These are phyloP conservation scores for Fonsecaea pugnacius DNA, from an alignment of 2,329 filamentous ascomycete genomes.

Conservation along the genomic window DNA sequence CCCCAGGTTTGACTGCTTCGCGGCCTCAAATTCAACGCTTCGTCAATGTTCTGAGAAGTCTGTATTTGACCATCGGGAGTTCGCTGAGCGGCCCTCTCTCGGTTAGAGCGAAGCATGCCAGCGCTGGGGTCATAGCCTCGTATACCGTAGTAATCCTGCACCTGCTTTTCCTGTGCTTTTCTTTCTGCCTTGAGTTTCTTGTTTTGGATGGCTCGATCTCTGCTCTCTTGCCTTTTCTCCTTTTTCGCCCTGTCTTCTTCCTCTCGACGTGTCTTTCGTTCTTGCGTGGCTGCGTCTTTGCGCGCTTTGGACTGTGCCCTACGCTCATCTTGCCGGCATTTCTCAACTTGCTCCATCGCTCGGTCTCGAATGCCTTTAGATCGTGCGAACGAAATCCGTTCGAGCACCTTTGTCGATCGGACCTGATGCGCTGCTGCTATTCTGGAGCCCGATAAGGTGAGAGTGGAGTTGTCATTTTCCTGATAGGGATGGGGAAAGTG, in stretches of 20 bases:
- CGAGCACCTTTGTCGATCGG: neutral
- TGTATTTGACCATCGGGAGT: neutral
- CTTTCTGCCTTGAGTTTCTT: conserved; percentile 22
- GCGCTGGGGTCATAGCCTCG: conserved; percentile 34
- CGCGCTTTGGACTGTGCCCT: conserved; percentile 5
- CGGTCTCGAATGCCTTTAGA: conserved; percentile 7
- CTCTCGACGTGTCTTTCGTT: conserved; percentile 13
- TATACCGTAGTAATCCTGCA: conserved; percentile 36
- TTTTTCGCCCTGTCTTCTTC: conserved; percentile 7
- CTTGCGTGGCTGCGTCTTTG: conserved; percentile 9
- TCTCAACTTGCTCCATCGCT: neutral
- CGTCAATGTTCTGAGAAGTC: neutral
- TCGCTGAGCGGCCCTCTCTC: neutral
- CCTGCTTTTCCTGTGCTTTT: conserved; percentile 41
- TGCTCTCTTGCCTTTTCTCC: conserved; percentile 18
- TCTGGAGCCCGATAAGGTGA: neutral
- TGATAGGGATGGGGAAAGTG: neutral
- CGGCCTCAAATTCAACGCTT: neutral
- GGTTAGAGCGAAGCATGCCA: conserved; percentile 24
- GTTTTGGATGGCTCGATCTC: conserved; percentile 15
- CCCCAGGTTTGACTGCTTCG: conserved; percentile 25
- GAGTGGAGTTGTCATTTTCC: neutral
- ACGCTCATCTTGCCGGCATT: neutral
- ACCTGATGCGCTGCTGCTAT: neutral
- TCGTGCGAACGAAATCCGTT: conserved; percentile 5